Percentiles rank a stretch among this genome's conserved stretches.
phyloP scores from a whole-genome alignment of 2,329 filamentous ascomycete species.

The Aspergillus sp. region DNA sequence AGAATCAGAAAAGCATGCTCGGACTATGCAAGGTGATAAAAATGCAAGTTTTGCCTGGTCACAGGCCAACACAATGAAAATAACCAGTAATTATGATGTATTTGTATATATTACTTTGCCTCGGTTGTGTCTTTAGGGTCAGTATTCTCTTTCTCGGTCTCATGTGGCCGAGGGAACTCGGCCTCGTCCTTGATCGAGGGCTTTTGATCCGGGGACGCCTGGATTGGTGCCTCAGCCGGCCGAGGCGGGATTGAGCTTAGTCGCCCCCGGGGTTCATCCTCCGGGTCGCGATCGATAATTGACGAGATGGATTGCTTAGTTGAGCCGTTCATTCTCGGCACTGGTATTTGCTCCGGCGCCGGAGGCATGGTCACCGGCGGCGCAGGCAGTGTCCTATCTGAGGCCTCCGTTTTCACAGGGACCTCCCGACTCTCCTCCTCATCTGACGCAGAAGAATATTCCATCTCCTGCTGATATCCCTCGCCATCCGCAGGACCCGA shows the following conservation, averaged over 20 bases:
- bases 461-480: constrained; percentile 33
- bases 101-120: constrained; percentile 20
- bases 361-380: constrained; percentile 18
- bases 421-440: constrained; percentile 28
- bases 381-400: constrained; percentile 26
- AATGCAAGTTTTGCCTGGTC: constrained; percentile 17
- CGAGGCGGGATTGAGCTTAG: constrained; percentile 22
- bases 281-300: constrained; percentile 40
- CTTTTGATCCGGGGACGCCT: constrained; percentile 19
- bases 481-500: constrained; percentile 33
- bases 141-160: constrained; percentile 28
- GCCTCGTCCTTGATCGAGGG: constrained; percentile 12
- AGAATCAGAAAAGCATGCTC: constrained; percentile 19
- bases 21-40: constrained; percentile 18
- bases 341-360: constrained; percentile 19
- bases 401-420: constrained; percentile 33
- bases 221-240: constrained; percentile 21
- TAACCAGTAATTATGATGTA: constrained; percentile 15
- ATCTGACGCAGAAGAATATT: constrained; percentile 35
- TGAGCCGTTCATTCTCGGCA: constrained; percentile 30
- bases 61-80: constrained; percentile 9
- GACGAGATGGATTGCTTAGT: constrained; percentile 44
- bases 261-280: constrained; percentile 27
- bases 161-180: constrained; percentile 14
- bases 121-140: constrained; percentile 27